Evolutionary conservation across 495 filamentous ascomycete genomes (phyloP).

Genomic region (Sabuloglossum arenarium): DNA sequence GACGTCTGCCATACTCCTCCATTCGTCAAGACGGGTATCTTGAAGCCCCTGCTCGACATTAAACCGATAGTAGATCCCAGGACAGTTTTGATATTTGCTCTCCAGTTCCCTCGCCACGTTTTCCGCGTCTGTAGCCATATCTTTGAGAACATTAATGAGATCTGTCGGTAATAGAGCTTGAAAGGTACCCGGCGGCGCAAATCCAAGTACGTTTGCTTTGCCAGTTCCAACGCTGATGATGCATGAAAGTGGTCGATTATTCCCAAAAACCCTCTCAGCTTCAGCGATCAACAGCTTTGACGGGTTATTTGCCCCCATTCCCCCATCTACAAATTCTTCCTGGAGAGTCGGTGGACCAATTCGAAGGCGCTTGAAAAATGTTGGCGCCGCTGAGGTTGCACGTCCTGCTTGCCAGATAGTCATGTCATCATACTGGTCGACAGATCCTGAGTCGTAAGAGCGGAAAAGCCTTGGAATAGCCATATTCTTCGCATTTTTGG

Average conservation of each 20-base stretch:
- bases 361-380: constrained; percentile 2
- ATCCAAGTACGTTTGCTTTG: not conserved
- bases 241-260: not conserved
- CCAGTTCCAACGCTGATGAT: constrained; percentile 1
- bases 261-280: not conserved
- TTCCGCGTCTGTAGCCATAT: not conserved
- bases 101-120: not conserved
- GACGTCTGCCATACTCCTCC: no score
- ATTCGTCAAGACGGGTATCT: not conserved
- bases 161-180: not conserved
- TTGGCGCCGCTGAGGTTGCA: constrained; percentile 4
- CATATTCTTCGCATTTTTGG: not conserved
- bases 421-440: not conserved
- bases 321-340: not conserved
- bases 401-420: constrained; percentile 4
- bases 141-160: not conserved
- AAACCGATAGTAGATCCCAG: not conserved
- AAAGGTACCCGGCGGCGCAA: not conserved
- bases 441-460: no score
- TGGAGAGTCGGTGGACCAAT: not conserved
- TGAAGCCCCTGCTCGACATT: not conserved
- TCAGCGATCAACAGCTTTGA: not conserved
- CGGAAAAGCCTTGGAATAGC: no score
- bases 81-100: not conserved
- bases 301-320: not conserved